These are phyloP conservation scores for Picocystis sp. DNA, from an alignment of 163 green algal species.

Conservation along the genomic window DNA sequence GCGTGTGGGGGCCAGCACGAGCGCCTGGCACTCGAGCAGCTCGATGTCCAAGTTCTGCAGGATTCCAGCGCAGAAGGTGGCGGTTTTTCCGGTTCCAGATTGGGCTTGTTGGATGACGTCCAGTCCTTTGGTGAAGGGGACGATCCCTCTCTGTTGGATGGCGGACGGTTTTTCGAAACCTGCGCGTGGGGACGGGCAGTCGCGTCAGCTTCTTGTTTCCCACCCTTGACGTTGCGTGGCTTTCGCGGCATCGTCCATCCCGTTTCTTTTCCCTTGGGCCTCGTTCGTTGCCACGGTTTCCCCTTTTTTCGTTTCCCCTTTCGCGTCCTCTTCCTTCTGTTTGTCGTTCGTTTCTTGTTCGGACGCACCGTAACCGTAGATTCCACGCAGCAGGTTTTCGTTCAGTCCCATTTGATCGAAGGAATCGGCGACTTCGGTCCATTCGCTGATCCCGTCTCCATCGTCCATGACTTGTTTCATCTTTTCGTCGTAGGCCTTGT, in stretches of 20 bases:
- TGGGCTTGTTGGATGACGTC: slow-evolving; percentile 99
- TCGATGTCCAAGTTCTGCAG: slow-evolving; percentile 95
- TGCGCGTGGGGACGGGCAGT: slow-evolving; percentile 6
- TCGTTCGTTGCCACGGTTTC: too few relatives aligned
- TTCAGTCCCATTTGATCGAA: slow-evolving; percentile 97
- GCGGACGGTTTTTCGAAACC: slow-evolving; percentile 99
- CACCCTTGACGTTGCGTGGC: too few relatives aligned
- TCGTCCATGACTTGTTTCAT: slow-evolving; percentile 36
- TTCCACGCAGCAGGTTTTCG: slow-evolving; percentile 97
- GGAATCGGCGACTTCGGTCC: slow-evolving; percentile 88
- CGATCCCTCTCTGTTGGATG: slow-evolving; percentile 99
- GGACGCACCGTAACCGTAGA: slow-evolving; percentile 90
- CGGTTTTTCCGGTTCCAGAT: slow-evolving; percentile 98
- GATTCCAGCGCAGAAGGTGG: slow-evolving; percentile 98
- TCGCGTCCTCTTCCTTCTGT: too few relatives aligned
- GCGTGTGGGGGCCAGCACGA: slow-evolving; percentile 93
- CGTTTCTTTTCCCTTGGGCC: too few relatives aligned
- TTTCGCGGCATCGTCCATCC: too few relatives aligned
- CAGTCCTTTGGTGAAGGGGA: slow-evolving; percentile 91
- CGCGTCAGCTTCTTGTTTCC: background rate
- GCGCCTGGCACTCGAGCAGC: slow-evolving; percentile 80
- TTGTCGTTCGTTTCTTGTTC: too few relatives aligned
- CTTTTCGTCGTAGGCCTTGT: slow-evolving; percentile 70
- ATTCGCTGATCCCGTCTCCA: slow-evolving; percentile 74
- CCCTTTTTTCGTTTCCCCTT: too few relatives aligned